A percentile compares a stretch with the other conserved stretches of the same genome.
phyloP scores from a whole-genome alignment of 805 yeast species.

The Yarrowia keelungensis region DNA sequence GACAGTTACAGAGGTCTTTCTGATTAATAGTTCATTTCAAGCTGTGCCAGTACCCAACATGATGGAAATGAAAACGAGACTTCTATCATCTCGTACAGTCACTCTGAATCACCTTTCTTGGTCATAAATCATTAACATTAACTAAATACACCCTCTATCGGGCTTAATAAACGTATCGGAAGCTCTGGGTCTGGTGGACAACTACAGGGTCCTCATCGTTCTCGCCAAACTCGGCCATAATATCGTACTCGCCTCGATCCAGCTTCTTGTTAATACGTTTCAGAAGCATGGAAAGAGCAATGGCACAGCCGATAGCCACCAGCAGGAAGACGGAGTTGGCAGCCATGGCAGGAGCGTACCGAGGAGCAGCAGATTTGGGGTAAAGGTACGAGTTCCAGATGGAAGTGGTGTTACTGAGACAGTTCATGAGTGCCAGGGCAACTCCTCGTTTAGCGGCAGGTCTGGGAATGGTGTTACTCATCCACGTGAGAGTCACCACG shows the following conservation, averaged over 20 bases:
- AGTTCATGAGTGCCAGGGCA: constrained; percentile 61
- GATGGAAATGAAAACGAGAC: too few species aligned
- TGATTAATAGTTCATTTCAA: too few species aligned
- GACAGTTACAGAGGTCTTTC: too few species aligned
- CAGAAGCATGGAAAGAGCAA: constrained; percentile 36
- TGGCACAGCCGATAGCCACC: constrained; percentile 29
- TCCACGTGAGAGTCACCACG: constrained; percentile 61
- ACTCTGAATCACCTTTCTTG: too few species aligned
- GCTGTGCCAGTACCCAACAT: too few species aligned
- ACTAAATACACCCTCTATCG: too few species aligned
- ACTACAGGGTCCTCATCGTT: constrained; percentile 13
- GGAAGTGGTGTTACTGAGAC: constrained; percentile 37
- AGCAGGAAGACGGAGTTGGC: constrained; percentile 41
- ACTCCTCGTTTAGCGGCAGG: constrained; percentile 68
- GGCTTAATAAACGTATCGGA: constrained; percentile 6
- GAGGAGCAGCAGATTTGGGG: constrained; percentile 40
- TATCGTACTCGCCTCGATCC: constrained; percentile 40
- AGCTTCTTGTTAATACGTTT: constrained; percentile 39
- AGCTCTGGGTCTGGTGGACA: constrained; percentile 21
- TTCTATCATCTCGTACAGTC: too few species aligned
- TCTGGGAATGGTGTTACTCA: constrained; percentile 62
- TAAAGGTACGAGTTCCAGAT: constrained; percentile 42
- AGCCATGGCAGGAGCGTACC: constrained; percentile 40
- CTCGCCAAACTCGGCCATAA: constrained; percentile 41
- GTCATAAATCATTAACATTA: too few species aligned